Evolutionary conservation across 2,329 filamentous ascomycete species (phyloP).

Genomic region (Fusarium sp.): DNA sequence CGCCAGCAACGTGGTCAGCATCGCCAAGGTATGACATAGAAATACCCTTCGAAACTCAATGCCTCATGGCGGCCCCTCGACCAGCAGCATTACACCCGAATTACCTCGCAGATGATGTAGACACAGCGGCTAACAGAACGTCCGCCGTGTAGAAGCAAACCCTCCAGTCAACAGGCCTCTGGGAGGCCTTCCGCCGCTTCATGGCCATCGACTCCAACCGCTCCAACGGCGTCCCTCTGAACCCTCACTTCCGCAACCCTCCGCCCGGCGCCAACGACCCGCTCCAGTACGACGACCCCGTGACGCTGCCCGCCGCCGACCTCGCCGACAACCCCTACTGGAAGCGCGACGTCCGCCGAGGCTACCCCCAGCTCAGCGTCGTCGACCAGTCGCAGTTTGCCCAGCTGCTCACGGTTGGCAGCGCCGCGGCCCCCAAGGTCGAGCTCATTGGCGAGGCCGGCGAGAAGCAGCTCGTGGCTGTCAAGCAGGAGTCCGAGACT

Average conservation of each 20-base stretch:
- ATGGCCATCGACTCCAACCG: constrained; percentile 87
- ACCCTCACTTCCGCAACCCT: constrained; percentile 91
- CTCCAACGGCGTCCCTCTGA: constrained; percentile 91
- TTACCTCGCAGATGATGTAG: constrained; percentile 30
- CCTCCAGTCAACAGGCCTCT: constrained; percentile 87
- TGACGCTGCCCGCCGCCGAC: constrained; percentile 68
- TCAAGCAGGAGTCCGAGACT: constrained; percentile 78
- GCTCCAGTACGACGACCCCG: constrained; percentile 53
- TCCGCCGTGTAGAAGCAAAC: constrained; percentile 83
- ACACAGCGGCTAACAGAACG: constrained; percentile 37
- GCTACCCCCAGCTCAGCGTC: constrained; percentile 82
- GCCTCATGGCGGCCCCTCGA: constrained; percentile 35
- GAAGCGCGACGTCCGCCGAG: constrained; percentile 89
- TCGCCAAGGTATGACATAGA: constrained; percentile 65
- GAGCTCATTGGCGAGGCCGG: constrained; percentile 76
- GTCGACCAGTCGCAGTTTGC: constrained; percentile 88
- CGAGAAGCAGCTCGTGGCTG: constrained; percentile 75
- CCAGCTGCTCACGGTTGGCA: constrained; percentile 85
- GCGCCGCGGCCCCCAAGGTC: constrained; percentile 80
- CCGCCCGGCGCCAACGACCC: constrained; percentile 60
- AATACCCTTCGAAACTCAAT: constrained; percentile 17
- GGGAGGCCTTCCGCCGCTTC: constrained; percentile 82
- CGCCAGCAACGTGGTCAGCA: constrained; percentile 63
- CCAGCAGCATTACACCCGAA: constrained; percentile 22
- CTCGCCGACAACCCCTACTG: constrained; percentile 67